Evolutionary conservation across 352 stramenopile species (phyloP).

Genomic region (Globisporangium camurandrum): DNA sequence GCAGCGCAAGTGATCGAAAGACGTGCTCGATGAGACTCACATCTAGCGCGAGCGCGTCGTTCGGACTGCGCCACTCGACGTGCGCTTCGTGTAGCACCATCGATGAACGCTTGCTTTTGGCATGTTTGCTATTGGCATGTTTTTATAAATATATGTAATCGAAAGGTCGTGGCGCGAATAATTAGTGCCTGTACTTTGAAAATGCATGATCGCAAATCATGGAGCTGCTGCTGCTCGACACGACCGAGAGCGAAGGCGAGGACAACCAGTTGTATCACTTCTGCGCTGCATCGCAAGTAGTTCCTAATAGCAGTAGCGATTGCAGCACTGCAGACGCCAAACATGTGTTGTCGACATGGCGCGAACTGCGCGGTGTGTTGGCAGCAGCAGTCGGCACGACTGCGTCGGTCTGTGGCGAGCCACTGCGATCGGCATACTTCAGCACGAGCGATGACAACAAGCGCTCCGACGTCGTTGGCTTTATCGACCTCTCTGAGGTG

Average conservation of each 20-base stretch:
- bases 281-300: not conserved
- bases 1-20: conserved; percentile 31
- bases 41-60: conserved; percentile 39
- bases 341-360: conserved; percentile 15
- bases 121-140: no score
- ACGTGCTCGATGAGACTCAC: conserved; percentile 43
- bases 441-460: not conserved
- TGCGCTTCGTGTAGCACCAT: conserved; percentile 13
- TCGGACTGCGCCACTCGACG: conserved; percentile 40
- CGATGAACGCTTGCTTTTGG: not conserved
- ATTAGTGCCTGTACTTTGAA: no score
- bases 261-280: conserved; percentile 57
- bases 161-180: not conserved
- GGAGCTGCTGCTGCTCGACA: conserved; percentile 53
- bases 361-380: conserved; percentile 45
- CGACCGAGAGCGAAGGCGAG: conserved; percentile 57
- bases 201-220: no score
- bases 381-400: conserved; percentile 47
- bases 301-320: no score
- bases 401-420: conserved; percentile 37
- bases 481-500: conserved; percentile 43
- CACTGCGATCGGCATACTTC: conserved; percentile 24
- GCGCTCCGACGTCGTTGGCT: conserved; percentile 19
- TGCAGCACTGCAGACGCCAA: not conserved
- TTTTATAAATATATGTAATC: no score